phyloP scores from a whole-genome alignment of 805 yeast species.

The Candida ovalis region DNA sequence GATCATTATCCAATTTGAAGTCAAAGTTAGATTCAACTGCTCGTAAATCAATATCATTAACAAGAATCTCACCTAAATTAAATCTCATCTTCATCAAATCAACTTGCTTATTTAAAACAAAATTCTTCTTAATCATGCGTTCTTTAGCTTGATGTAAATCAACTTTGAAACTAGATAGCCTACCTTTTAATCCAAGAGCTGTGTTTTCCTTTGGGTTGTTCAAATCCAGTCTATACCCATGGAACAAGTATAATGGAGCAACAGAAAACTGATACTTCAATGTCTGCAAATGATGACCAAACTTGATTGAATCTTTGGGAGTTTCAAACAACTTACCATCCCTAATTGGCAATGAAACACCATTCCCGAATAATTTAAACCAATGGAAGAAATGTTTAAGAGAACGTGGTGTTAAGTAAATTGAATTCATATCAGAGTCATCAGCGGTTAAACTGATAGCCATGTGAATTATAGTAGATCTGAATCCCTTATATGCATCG shows the following conservation, averaged over 20 bases:
- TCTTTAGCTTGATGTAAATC: conserved; percentile 64
- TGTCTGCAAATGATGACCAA: conserved; percentile 69
- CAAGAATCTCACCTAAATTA: conserved; percentile 54
- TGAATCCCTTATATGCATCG: conserved; percentile 75
- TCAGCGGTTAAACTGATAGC: conserved; percentile 43
- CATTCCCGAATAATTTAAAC: conserved; percentile 83
- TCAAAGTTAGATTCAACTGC: conserved; percentile 45
- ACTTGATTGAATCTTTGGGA: conserved; percentile 52
- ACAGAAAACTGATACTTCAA: conserved; percentile 73
- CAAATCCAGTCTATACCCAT: conserved; percentile 53
- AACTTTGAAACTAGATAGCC: conserved; percentile 47
- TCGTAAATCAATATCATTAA: conserved; percentile 57
- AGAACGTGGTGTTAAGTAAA: conserved; percentile 69
- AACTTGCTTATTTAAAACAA: conserved; percentile 43
- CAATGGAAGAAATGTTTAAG: conserved; percentile 66
- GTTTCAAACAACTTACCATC: conserved; percentile 68
- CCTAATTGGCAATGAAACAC: conserved; percentile 70
- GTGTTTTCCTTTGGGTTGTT: conserved; percentile 39
- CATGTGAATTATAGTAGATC: conserved; percentile 76
- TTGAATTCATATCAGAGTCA: conserved; percentile 48
- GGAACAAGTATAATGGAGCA: conserved; percentile 68
- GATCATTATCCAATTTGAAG: conserved; percentile 3
- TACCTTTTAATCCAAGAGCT: conserved; percentile 66
- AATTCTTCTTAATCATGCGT: conserved; percentile 42
- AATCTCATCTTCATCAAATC: conserved; percentile 57